Evolutionary conservation across 371 early-diverging fungal species (phyloP).

Genomic region (Furculomyces boomerangus): DNA sequence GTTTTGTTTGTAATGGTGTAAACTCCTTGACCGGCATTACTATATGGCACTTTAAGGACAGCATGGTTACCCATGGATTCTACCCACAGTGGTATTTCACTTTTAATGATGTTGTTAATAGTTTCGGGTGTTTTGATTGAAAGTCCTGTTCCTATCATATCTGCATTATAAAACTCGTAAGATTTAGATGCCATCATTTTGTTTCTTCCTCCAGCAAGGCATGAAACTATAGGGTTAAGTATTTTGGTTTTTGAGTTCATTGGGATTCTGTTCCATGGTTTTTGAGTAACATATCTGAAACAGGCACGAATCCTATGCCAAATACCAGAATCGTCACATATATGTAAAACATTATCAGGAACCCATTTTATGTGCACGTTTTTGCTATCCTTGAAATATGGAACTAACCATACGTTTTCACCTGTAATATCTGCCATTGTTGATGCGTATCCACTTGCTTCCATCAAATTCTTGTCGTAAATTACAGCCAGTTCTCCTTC

Average conservation of each 20-base stretch:
- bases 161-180: constrained; percentile 78
- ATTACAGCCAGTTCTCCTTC: constrained; percentile 72
- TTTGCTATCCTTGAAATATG: constrained; percentile 52
- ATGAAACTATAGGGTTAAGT: constrained; percentile 74
- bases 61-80: constrained; percentile 81
- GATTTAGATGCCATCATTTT: constrained; percentile 92
- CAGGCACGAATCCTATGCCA: constrained; percentile 85
- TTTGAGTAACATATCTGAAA: constrained; percentile 83
- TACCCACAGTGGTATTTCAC: constrained; percentile 74
- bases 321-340: constrained; percentile 41
- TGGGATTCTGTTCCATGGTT: constrained; percentile 85
- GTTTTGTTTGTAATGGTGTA: constrained; percentile 72
- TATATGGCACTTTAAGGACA: constrained; percentile 83
- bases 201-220: constrained; percentile 84
- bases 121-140: constrained; percentile 78
- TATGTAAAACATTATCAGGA: constrained; percentile 39
- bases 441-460: constrained; percentile 76
- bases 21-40: constrained; percentile 86
- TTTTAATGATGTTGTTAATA: constrained; percentile 67
- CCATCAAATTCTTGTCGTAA: constrained; percentile 84
- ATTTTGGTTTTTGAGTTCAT: constrained; percentile 64
- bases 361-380: constrained; percentile 34
- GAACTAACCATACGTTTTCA: constrained; percentile 74
- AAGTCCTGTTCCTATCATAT: constrained; percentile 46
- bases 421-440: constrained; percentile 67